A percentile compares a stretch with the other conserved stretches of the same genome.
phyloP scores from a whole-genome alignment of 306 rosid species.

The Cucumis hystrix region DNA sequence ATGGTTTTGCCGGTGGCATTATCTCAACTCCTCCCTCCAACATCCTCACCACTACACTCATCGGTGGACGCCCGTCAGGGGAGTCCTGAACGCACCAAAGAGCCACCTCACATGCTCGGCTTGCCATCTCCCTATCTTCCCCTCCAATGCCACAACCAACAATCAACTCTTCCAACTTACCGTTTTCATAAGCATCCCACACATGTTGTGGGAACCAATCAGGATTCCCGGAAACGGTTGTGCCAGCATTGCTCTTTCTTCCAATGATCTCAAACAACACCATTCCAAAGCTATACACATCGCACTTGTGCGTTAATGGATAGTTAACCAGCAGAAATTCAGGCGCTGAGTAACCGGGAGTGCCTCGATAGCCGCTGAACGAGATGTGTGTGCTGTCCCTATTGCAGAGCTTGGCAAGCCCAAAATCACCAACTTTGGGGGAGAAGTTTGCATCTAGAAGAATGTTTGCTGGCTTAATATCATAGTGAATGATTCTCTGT shows the following conservation, averaged over 20 bases:
- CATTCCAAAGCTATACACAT: constrained; percentile 46
- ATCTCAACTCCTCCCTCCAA: constrained; percentile 39
- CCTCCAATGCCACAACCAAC: constrained; percentile 23
- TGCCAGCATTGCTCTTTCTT: constrained; percentile 26
- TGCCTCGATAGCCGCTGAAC: constrained; percentile 35
- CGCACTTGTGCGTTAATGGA: constrained; percentile 34
- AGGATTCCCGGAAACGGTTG: constrained; percentile 10
- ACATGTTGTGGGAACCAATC: constrained; percentile 38
- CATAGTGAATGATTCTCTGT: constrained; percentile 41
- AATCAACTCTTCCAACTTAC: constrained; percentile 7
- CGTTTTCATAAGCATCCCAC: constrained; percentile 21
- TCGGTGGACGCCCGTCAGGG: constrained; percentile 34
- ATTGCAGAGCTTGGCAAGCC: constrained; percentile 33
- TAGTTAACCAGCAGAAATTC: constrained; percentile 35
- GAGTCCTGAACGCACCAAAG: constrained; percentile 33
- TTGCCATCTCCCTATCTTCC: constrained; percentile 14
- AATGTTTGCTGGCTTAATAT: constrained; percentile 43
- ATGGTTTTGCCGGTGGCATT: constrained; percentile 27
- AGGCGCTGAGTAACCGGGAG: constrained; percentile 42
- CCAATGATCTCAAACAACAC: constrained; percentile 34
- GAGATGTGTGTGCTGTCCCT: constrained; percentile 26
- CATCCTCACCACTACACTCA: constrained; percentile 40
- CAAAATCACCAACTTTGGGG: constrained; percentile 45
- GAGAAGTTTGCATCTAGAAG: constrained; percentile 22
- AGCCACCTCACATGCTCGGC: constrained; percentile 28